Conservation (phyloP, 148 eudicot species). For the Simmondsia chinensis region DNA sequence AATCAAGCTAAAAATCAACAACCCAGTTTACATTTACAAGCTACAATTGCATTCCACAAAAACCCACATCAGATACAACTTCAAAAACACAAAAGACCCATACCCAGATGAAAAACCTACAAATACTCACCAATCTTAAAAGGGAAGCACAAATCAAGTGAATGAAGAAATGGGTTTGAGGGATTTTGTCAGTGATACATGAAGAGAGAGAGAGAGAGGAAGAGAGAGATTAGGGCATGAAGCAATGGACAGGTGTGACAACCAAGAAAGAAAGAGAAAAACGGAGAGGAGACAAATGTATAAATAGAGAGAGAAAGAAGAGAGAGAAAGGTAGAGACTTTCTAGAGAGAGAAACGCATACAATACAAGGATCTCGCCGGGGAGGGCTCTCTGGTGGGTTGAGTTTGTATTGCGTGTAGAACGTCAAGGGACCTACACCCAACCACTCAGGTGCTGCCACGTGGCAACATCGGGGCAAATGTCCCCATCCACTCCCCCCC, state of each 20-base stretch:
- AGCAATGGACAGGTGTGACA: conserved; percentile 12
- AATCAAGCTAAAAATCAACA: conserved; percentile 2
- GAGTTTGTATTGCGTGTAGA: conserved; percentile 1
- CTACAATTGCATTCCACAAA: conserved; percentile 5
- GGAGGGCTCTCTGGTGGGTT: conserved; percentile 4
- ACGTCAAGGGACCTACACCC: conserved; percentile 3
- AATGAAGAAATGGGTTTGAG: conserved; percentile 1
- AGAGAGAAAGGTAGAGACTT: conserved; percentile 12
- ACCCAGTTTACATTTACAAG: conserved; percentile 7
- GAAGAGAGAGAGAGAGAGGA: background rate
- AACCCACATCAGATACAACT: conserved; percentile 7
- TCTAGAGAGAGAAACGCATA: conserved; percentile 9
- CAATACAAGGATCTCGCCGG: conserved; percentile 28
- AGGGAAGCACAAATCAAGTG: conserved; percentile 11
- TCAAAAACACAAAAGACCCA: background rate
- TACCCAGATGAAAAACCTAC: background rate
- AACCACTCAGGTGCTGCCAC: conserved; percentile 23
- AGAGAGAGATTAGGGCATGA: conserved; percentile 26
- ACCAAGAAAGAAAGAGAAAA: conserved; percentile 19
- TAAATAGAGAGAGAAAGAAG: conserved; percentile 9
- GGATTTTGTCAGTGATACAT: background rate
- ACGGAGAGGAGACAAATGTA: conserved; percentile 6
- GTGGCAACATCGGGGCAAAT: conserved; percentile 21
- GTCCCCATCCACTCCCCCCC: conserved; percentile 9
- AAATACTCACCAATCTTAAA: conserved; percentile 13